A percentile compares a stretch with the other conserved stretches of the same genome.
phyloP scores from a whole-genome alignment of 2,329 filamentous ascomycete species.

The Nothomitra cinnamomea region DNA sequence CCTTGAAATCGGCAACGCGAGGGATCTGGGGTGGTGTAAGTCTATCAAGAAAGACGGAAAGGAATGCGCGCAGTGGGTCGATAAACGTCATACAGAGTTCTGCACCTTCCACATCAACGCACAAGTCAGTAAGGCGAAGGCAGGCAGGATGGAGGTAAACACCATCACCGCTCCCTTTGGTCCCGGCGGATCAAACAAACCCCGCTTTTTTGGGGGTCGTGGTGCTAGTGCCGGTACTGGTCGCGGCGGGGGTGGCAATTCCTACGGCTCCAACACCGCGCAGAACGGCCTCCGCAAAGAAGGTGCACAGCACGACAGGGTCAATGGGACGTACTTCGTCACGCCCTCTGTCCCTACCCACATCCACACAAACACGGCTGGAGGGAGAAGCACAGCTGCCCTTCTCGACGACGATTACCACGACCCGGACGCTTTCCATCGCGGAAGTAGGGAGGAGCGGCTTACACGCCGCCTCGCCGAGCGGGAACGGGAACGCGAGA shows the following conservation, averaged over 20 bases:
- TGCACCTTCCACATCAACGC: constrained; percentile 88
- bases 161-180: constrained; percentile 38
- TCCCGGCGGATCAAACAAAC: constrained; percentile 8
- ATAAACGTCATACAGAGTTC: constrained; percentile 71
- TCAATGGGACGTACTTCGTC: constrained; percentile 5
- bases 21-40: constrained; percentile 82
- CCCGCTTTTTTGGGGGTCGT: neutral
- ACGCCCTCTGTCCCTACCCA: neutral
- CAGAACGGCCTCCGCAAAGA: constrained; percentile 3
- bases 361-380: neutral
- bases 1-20: constrained; percentile 68
- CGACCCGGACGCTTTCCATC: constrained; percentile 23
- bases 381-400: constrained; percentile 18
- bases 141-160: constrained; percentile 64
- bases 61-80: constrained; percentile 68
- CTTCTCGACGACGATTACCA: constrained; percentile 24
- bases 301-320: constrained; percentile 5
- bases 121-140: constrained; percentile 53
- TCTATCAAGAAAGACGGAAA: constrained; percentile 70
- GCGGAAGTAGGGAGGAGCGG: constrained; percentile 26
- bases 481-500: constrained; percentile 28
- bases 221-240: constrained; percentile 8
- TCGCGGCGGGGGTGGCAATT: neutral
- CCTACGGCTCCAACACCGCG: neutral
- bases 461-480: constrained; percentile 25